Base-by-base conservation (phyloP, 257 asterid species). In the Knoxia roxburghii region DNA sequence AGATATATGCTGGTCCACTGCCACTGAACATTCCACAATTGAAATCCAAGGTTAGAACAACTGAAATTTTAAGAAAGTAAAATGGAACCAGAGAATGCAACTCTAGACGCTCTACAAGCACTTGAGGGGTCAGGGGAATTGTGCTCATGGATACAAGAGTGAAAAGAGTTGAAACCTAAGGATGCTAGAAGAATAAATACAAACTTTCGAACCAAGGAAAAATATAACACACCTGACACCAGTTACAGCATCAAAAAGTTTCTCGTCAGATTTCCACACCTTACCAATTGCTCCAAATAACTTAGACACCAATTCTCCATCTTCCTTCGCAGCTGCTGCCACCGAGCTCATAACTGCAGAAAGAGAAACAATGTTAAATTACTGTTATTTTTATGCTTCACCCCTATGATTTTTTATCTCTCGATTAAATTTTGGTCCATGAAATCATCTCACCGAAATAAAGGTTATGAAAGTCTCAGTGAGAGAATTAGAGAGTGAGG, bases 1-100 rank as follows among this genome's bases (percentile, higher is more conserved):
- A 94, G 35, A 94, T 76, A 68, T 94, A 90, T 23, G 99, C 99
- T 6, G 97, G 99, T 64, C 99, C 97, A 73, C 99, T 94, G 41
- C 87, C 99, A 76, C 99, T 94, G 91, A 59, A 64, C 46, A 67
- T 76, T 75, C 37, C 69, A 52, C 67, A 68, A 57, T 41, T 10
- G 15, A 13, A 81, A 60, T 12, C 7, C 3, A 29, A 72, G 33
- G 67, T 24, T 54, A 69, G n/a, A 67, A 65, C 10, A 64, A 53
- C 55, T 29, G 51, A 49, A 48, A 26, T 48, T 51, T 11, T 39
- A 18, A 18, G 18, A 48, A 13, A 46, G 2, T 0, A 27, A 24
- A 51, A 0, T 46, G 13, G 50, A 39, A 37, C 39, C 51, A 14
- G 63, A 67, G 21, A 21, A 49, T 48, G 45, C 65, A 49, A 18